Conservation (phyloP, 495 filamentous ascomycete species). For the Podospora sp. region DNA sequence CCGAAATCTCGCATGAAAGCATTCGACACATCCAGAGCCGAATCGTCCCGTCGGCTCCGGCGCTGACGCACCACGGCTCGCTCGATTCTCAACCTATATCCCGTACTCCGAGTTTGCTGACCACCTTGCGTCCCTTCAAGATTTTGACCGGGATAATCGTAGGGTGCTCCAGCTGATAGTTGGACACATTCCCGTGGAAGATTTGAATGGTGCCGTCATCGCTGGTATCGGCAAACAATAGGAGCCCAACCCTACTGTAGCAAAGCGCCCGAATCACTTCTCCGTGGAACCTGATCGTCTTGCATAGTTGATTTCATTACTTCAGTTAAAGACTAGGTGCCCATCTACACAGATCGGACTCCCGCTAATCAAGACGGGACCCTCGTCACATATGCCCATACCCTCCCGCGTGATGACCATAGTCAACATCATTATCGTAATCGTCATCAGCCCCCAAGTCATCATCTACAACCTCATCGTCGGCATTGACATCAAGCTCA, state of each 20-base stretch:
- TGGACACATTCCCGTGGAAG: slow-evolving; percentile 93
- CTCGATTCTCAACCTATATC: slow-evolving; percentile 93
- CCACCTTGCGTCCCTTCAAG: slow-evolving; percentile 83
- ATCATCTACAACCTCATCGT: slow-evolving; percentile 10
- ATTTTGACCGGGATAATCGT: slow-evolving; percentile 95
- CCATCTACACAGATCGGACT: background rate
- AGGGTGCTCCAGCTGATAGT: slow-evolving; percentile 92
- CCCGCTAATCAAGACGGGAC: background rate
- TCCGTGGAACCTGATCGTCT: slow-evolving; percentile 89
- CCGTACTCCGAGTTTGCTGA: slow-evolving; percentile 79
- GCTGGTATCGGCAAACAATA: slow-evolving; percentile 88
- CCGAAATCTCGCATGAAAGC: too few species aligned
- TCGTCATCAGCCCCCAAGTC: slow-evolving; percentile 5
- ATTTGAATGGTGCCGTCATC: slow-evolving; percentile 94
- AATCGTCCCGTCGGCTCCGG: slow-evolving; percentile 85
- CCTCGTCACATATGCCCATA: background rate
- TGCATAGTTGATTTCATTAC: slow-evolving; percentile 78
- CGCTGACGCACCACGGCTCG: slow-evolving; percentile 91
- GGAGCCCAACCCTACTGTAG: slow-evolving; percentile 81
- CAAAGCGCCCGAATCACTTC: slow-evolving; percentile 86
- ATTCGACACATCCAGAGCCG: slow-evolving; percentile 55
- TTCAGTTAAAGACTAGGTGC: too few species aligned
- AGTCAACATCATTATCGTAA: background rate
- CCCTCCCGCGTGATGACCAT: background rate
- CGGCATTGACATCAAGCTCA: background rate